Conservation (phyloP, 495 filamentous ascomycete species). For the Echria macrotheca region DNA sequence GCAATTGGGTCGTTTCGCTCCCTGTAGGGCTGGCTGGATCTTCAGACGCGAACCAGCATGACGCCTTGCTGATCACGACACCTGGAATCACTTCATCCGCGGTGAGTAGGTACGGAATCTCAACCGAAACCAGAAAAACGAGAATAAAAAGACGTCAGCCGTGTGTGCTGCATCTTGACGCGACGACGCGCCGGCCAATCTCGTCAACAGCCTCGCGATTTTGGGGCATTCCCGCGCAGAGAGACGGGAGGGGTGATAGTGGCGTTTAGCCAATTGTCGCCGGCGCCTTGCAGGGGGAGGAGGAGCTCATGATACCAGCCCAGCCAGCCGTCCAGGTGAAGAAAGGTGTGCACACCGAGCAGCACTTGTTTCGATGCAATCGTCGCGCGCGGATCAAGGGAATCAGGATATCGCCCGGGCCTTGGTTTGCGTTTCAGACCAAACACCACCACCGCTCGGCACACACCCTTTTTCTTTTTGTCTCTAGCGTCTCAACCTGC, state of each 20-base stretch:
- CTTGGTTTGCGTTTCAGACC: slow-evolving; percentile 9
- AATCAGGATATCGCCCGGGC: slow-evolving; percentile 10
- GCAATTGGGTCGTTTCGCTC: not conserved
- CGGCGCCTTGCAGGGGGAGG: too few relatives aligned
- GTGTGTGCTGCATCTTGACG: not conserved
- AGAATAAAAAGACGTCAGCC: not conserved
- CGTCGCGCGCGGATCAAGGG: not conserved
- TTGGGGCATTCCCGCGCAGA: not conserved
- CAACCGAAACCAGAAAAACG: not conserved
- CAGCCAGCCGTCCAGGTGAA: not conserved
- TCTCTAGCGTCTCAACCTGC: too few relatives aligned
- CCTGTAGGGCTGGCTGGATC: not conserved
- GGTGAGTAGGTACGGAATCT: not conserved
- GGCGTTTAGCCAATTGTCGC: not conserved
- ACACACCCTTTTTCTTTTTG: slow-evolving; percentile 8
- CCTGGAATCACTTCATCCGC: slow-evolving; percentile 3
- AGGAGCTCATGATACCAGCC: too few relatives aligned
- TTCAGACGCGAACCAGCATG: slow-evolving; percentile 1
- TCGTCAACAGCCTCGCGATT: too few relatives aligned
- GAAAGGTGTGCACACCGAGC: not conserved
- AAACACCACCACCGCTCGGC: not conserved
- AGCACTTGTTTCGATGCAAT: too few relatives aligned
- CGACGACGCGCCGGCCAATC: not conserved
- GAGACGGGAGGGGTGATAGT: not conserved
- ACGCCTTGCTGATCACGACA: slow-evolving; percentile 1